Evolutionary conservation across 2,329 filamentous ascomycete genomes (phyloP), one percentile per base, ranked within the genome.

Genomic region (Furcasterigmium sp.): DNA sequence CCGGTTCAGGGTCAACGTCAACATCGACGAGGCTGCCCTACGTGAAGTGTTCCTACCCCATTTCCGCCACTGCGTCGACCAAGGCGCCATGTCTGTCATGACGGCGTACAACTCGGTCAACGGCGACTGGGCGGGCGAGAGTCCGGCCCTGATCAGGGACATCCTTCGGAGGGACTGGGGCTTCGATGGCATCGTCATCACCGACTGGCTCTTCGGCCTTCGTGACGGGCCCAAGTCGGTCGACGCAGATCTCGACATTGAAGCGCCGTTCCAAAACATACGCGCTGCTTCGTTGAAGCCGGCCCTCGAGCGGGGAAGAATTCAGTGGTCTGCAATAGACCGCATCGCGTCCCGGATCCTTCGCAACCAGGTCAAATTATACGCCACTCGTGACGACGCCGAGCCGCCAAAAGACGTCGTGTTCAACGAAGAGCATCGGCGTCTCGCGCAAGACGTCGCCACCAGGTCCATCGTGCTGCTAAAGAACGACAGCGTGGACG

Each of bases 41-140:
- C 51, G 51, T n/a, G 52, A 55, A 9, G 46, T 50, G 1, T 54
- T 46, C 29, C 52, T 55, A 3, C 19, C 52, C 2, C 53, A 53
- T 28, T 54, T 54, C 6, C 41, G 32, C 11, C 43, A 35, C 4
- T 40, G 49, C n/a, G 30, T 54, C 3, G 52, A 52, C 15, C 41
- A 47, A 2, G 51, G 51, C 9, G 51, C 37, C 21, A 41, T 42
- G 5, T 32, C 35, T 1, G 51, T 53, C 39, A 54, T 54, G 51
- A 47, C 50, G 13, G n/a, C 37, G 20, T 53, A 54, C 29, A 54
- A 55, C 32, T 52, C 49, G 2, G 52, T 54, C 2, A 37, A 43
- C 0, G 51, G 49, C 9, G 47, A 53, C 15, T 55, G 42, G 32
- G 47, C 47, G 4, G 53, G 52, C 3, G 45, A 54, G 13, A 53